Conservation (phyloP, 129 eudicot species). For the Artemisia tridentata region DNA sequence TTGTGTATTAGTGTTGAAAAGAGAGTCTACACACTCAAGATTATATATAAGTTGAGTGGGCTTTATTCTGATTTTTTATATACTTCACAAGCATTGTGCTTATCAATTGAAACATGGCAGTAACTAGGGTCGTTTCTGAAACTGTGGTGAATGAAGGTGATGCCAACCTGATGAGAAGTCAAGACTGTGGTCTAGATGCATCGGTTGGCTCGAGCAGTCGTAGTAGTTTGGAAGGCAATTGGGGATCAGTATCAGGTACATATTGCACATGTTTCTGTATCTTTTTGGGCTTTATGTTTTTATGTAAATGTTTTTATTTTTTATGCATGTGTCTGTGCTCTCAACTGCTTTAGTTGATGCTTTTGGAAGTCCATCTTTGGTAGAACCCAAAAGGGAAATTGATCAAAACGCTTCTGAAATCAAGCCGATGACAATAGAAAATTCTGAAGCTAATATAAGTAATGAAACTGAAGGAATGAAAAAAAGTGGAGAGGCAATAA, state of each 20-base stretch:
- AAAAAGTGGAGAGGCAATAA: constrained; percentile 61
- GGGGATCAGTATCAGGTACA: constrained; percentile 80
- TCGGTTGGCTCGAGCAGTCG: constrained; percentile 41
- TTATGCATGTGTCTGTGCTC: constrained; percentile 35
- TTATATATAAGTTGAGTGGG: too few relatives aligned
- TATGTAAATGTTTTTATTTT: neutral
- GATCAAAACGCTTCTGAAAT: constrained; percentile 34
- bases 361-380: constrained; percentile 48
- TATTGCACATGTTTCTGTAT: neutral
- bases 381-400: constrained; percentile 33
- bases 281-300: neutral
- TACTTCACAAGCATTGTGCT: too few relatives aligned
- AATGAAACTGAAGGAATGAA: constrained; percentile 55
- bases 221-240: constrained; percentile 64
- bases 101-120: too few relatives aligned
- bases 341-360: constrained; percentile 38
- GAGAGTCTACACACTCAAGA: too few relatives aligned
- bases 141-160: constrained; percentile 36
- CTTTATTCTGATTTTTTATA: too few relatives aligned
- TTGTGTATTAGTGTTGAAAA: too few relatives aligned
- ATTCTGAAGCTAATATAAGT: constrained; percentile 38
- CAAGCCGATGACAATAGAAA: constrained; percentile 26
- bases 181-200: constrained; percentile 25
- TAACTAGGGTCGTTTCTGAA: constrained; percentile 14
- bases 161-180: constrained; percentile 30